Percentiles rank a stretch among this genome's conserved stretches.
phyloP scores from a whole-genome alignment of 1,284 basidiomycete genomes.

The Leucoagaricus sp. region DNA sequence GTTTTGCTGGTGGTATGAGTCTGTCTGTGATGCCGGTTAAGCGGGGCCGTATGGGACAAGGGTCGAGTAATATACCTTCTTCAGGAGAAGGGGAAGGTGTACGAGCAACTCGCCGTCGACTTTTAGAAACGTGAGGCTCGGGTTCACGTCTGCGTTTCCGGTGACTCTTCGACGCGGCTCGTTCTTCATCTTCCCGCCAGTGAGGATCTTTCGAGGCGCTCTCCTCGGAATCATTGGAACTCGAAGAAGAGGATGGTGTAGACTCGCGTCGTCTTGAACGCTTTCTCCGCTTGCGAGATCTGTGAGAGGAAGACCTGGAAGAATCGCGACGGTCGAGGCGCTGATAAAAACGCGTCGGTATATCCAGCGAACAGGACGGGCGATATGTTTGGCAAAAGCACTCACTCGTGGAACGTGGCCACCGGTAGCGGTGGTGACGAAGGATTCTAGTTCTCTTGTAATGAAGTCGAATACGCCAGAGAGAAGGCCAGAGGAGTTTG shows the following conservation, averaged over 20 bases:
- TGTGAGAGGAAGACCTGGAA: conserved; percentile 9
- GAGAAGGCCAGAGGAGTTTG: conserved; percentile 45
- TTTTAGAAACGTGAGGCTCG: conserved; percentile 1
- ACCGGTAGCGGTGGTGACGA: conserved; percentile 68
- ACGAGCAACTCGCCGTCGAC: neutral
- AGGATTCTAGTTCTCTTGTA: conserved; percentile 69
- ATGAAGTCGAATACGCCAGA: conserved; percentile 69
- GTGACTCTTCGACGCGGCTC: neutral
- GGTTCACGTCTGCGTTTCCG: conserved; percentile 11
- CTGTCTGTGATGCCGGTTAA: neutral
- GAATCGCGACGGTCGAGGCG: neutral
- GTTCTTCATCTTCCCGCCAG: neutral
- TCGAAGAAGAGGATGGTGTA: conserved; percentile 1
- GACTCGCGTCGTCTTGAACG: conserved; percentile 9
- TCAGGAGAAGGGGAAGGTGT: conserved; percentile 2
- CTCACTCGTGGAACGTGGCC: conserved; percentile 16
- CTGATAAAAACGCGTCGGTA: conserved; percentile 19
- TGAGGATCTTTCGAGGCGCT: neutral
- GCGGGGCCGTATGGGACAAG: neutral
- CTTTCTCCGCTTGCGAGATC: conserved; percentile 11
- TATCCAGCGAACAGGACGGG: neutral
- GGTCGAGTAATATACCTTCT: neutral
- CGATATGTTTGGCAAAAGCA: neutral
- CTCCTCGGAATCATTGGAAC: conserved; percentile 8
- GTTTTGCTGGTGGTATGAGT: neutral